Base-by-base conservation (phyloP, 352 stramenopile genomes). In the Pythium folliculosum region DNA sequence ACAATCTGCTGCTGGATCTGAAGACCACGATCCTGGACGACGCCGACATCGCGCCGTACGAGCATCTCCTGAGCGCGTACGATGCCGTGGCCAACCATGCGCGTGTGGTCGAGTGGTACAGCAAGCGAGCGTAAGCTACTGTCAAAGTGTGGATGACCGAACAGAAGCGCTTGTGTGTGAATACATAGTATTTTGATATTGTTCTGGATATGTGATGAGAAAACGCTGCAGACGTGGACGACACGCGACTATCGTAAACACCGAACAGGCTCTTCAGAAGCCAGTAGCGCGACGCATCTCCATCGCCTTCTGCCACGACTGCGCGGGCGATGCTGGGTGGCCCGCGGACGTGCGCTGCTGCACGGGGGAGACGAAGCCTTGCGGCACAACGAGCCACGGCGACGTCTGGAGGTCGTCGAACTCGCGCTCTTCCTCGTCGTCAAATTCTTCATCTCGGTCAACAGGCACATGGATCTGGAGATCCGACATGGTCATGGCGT, bases 71-170 rank as follows among this genome's bases (percentile, higher is more conserved):
- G 30, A 25, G 48, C 38, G 69, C 82, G 25, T 76, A 82, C 47
- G 56, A 79, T 22, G 38, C 60, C 4, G 76, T 90, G 6, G 38
- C 49, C 0, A 53, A 14, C 21, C 79, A 87, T 60, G 65, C 76
- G 17, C 80, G 82, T 62, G 79, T 87, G 12, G 23, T 61, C 32
- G 67, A 85, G 51, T 90, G 79, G 77, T 77, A 88, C 63, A 25
- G 8, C 32, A 16, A 19, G 32, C 50, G 6, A 50, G 35, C 2
- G 30, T 25, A 6, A 12, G 5, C 17, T 16, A 55, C 27, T 32
- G 22, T 56, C 22, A 27, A 21, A 7, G 12, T 17, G 3, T 19
- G 22, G 6, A 30, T 19, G 35, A 49, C 3, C 3, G 27, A 32
- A 32, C 27, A 32, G 5, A 5, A 32, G 27, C 27, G 27, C 5